phyloP scores from a whole-genome alignment of 768 basidiomycete genomes.

The Lactifluus pinguis region DNA sequence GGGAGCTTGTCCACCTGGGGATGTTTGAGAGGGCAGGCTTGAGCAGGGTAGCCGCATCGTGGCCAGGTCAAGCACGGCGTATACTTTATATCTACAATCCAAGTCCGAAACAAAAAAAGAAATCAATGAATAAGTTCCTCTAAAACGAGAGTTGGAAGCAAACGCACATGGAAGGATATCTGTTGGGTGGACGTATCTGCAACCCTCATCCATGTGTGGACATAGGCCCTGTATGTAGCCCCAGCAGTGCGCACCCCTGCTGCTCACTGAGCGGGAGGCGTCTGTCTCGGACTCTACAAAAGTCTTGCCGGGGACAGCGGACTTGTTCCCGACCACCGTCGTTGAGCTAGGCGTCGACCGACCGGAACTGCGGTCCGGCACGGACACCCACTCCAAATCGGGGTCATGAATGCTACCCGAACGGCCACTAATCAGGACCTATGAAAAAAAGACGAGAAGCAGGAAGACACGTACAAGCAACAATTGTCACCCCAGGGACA shows the following conservation, averaged over 20 bases:
- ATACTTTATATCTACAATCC: constrained; percentile 2
- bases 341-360: constrained; percentile 6
- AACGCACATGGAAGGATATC: neutral
- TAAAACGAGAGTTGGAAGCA: too few species aligned
- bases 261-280: neutral
- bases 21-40: constrained; percentile 2
- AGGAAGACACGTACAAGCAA: neutral
- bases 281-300: neutral
- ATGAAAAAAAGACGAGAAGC: too few species aligned
- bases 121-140: neutral
- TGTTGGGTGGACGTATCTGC: neutral
- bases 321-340: neutral
- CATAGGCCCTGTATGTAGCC: constrained; percentile 6
- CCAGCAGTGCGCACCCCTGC: constrained; percentile 11
- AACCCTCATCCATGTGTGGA: neutral
- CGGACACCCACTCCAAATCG: neutral
- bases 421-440: neutral
- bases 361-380: neutral
- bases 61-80: constrained; percentile 10
- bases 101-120: too few species aligned
- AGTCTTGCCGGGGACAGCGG: neutral
- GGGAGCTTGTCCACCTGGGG: neutral
- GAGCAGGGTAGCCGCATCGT: constrained; percentile 2
- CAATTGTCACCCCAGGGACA: constrained; percentile 12
- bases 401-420: constrained; percentile 9